Base-by-base conservation (phyloP, 805 yeast genomes). In the Debaryomyces hansenii region DNA sequence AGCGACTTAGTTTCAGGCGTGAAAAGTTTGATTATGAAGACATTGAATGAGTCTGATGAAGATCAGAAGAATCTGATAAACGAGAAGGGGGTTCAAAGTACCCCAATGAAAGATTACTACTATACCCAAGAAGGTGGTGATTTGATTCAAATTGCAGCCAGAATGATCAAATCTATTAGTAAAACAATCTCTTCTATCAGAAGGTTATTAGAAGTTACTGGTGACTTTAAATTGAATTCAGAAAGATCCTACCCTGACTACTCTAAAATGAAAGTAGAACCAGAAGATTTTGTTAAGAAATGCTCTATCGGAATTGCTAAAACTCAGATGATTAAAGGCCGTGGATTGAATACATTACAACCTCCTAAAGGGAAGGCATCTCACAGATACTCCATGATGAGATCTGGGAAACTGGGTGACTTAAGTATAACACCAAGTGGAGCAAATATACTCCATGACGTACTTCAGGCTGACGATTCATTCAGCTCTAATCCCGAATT, bases 221-320 rank as follows among this genome's bases (percentile, higher is more conserved):
- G 86, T n/a, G 87, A 85, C 52, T 84, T 84, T 60, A 77, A 76
- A 55, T 66, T 86, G 39, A 77, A 81, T 18, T 61, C 70, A 1
- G 83, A 80, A 36, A 75, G 90, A 56, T 69, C 79, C 16, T 87
- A 85, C 57, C 85, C 89, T 1, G 86, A 87, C 60, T 85, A 85
- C 52, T 64, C 75, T 8, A 63, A 62, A 20, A 78, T 83, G 63
- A 74, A 77, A 48, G 74, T 87, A 3, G 75, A 82, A 5, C 83
- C 90, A 0, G 77, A 74, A 7, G 75, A 74, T 7, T 86, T 87
- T 61, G 77, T 86, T 27, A 74, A 72, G 45, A 74, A 73, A 46
- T 84, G 90, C 53, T 78, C 90, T 0, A 62, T 69, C 40, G 89
- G 87, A 0, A 67, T 85, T 40, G 75, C 78, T n/a, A 75, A 75